phyloP scores from a whole-genome alignment of 2,329 filamentous ascomycete species.

The Aspergillus melleus region DNA sequence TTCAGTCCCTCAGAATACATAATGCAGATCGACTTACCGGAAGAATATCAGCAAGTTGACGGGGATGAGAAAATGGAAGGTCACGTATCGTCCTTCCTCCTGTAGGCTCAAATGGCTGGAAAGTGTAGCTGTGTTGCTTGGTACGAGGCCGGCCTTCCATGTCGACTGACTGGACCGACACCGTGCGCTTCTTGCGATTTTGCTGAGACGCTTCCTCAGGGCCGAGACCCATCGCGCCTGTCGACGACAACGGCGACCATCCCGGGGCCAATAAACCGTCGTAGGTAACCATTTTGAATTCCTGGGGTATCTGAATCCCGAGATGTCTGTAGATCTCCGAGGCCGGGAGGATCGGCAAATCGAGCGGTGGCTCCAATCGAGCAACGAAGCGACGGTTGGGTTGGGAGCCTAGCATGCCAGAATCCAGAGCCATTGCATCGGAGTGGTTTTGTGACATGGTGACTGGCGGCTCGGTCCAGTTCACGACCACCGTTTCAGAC shows the following conservation, averaged over 20 bases:
- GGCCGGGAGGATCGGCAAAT: slow-evolving; percentile 43
- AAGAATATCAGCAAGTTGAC: slow-evolving; percentile 45
- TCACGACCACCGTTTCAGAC: slow-evolving; percentile 33
- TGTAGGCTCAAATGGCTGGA: slow-evolving; percentile 44
- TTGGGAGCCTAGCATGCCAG: slow-evolving; percentile 36
- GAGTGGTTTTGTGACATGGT: slow-evolving; percentile 33
- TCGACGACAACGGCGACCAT: slow-evolving; percentile 22
- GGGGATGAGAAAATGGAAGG: slow-evolving; percentile 47
- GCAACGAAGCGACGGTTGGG: slow-evolving; percentile 48
- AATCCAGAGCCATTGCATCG: slow-evolving; percentile 39
- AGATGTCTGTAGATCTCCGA: slow-evolving; percentile 43
- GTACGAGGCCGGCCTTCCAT: slow-evolving; percentile 27
- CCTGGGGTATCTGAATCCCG: slow-evolving; percentile 40
- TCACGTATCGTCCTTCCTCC: slow-evolving; percentile 42
- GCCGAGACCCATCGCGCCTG: slow-evolving; percentile 24
- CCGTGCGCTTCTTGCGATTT: slow-evolving; percentile 33
- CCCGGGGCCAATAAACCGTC: slow-evolving; percentile 40
- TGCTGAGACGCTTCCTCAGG: slow-evolving; percentile 28
- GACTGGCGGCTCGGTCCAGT: slow-evolving; percentile 42
- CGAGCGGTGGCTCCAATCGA: slow-evolving; percentile 43
- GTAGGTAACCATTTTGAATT: slow-evolving; percentile 41
- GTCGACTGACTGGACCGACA: slow-evolving; percentile 34
- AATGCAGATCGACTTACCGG: slow-evolving; percentile 32
- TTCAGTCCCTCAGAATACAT: background rate
- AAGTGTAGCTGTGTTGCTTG: slow-evolving; percentile 44